These are phyloP conservation scores for Solanum etuberosum DNA, from an alignment of 257 asterid species.

Conservation along the genomic window DNA sequence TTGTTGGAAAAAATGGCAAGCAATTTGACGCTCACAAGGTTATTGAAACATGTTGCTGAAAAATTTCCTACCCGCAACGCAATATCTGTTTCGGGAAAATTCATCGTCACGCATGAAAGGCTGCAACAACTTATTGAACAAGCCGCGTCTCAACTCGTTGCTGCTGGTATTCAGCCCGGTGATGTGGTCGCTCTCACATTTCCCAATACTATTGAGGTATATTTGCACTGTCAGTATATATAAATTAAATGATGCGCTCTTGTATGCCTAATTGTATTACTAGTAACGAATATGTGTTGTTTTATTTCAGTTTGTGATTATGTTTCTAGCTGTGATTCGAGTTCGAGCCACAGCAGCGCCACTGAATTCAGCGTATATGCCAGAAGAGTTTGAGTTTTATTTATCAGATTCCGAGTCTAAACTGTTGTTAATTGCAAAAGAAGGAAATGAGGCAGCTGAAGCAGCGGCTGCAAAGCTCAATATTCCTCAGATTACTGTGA, in stretches of 20 bases:
- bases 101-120: conserved; percentile 52
- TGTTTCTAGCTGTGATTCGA: conserved; percentile 81
- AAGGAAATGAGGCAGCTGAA: conserved; percentile 84
- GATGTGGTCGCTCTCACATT: conserved; percentile 91
- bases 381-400: conserved; percentile 81
- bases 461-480: conserved; percentile 83
- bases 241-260: not conserved
- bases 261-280: not conserved
- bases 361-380: conserved; percentile 76
- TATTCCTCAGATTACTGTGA: conserved; percentile 53
- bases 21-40: conserved; percentile 49
- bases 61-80: conserved; percentile 55
- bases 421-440: conserved; percentile 50
- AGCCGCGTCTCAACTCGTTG: conserved; percentile 59
- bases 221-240: not conserved
- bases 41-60: conserved; percentile 43
- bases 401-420: conserved; percentile 80
- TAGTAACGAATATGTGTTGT: no score
- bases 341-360: conserved; percentile 92
- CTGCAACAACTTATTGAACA: conserved; percentile 53
- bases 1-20: not conserved
- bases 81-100: conserved; percentile 52
- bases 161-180: conserved; percentile 77
- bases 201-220: conserved; percentile 83
- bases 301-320: conserved; percentile 57